A percentile compares a stretch with the other conserved stretches of the same genome.
Conservation (phyloP, 2,329 filamentous ascomycete species). For the Cladophialophora yegresii region DNA sequence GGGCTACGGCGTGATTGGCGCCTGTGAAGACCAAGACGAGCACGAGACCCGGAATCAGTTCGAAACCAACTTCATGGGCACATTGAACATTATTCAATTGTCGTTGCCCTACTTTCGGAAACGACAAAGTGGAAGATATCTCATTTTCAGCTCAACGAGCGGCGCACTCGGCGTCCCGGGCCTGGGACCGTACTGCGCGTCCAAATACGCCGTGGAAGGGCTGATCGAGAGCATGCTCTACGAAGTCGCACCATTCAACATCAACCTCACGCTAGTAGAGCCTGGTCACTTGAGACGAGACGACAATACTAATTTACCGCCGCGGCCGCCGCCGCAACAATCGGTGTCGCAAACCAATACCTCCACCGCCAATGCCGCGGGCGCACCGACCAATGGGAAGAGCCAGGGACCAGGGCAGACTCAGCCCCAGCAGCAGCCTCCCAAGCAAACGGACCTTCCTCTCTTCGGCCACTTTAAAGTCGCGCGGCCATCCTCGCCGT, state of each 20-base stretch:
- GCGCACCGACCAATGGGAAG: neutral
- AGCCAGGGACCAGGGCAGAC: neutral
- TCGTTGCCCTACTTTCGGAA: slow-evolving; percentile 84
- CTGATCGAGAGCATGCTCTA: slow-evolving; percentile 96
- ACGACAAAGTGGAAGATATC: slow-evolving; percentile 74
- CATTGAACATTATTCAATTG: slow-evolving; percentile 86
- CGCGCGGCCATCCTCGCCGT: slow-evolving; percentile 79
- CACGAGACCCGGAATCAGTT: slow-evolving; percentile 94
- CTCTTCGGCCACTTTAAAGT: slow-evolving; percentile 92
- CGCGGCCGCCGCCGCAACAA: neutral
- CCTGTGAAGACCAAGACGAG: slow-evolving; percentile 96
- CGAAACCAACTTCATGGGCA: slow-evolving; percentile 96
- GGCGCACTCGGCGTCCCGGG: slow-evolving; percentile 93
- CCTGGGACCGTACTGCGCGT: slow-evolving; percentile 90
- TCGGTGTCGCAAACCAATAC: neutral
- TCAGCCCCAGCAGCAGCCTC: neutral
- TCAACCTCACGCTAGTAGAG: slow-evolving; percentile 91
- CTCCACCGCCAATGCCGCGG: neutral
- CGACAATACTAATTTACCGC: slow-evolving; percentile 51
- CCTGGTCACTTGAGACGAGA: slow-evolving; percentile 86
- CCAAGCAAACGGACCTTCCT: slow-evolving; percentile 53
- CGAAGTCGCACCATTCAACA: slow-evolving; percentile 86
- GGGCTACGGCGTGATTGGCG: slow-evolving; percentile 91
- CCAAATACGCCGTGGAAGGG: slow-evolving; percentile 95
- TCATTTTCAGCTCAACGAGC: slow-evolving; percentile 92